Base-by-base conservation (phyloP, 2,329 filamentous ascomycete genomes). In the Arachnomyces sp. region DNA sequence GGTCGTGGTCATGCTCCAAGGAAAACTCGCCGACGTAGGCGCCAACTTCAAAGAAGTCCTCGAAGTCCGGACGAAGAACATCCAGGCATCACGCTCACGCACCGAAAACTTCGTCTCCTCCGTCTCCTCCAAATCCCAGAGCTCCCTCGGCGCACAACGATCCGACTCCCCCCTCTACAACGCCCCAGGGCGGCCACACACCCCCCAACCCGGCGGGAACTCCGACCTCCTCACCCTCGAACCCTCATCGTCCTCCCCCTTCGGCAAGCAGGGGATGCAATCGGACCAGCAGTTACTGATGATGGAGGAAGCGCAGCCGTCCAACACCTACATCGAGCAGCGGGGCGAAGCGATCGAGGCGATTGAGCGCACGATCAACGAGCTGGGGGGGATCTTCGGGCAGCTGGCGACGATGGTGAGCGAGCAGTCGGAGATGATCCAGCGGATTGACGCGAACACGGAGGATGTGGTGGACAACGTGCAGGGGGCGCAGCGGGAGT, bases 381-480 rank as follows among this genome's bases (percentile, higher is more conserved):
- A 98, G 60, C 72, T 98, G 1, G 92, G 92, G 18, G 73, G 82
- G 11, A 95, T 95, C 46, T 96, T 96, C 60, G 86, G 88, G 7
- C 90, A 98, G 63, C 70, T 98, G 36, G 90, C 92, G 28, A 81
- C 86, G 50, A 96, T 98, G 92, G 92, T 98, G 20, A 87, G 84
- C 40, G 90, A 98, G 62, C 92, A 98, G 66, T 87, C 85, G 46
- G 92, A 95, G 65, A 94, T 94, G 83, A 94, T 98, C 49, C 87
- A 96, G 65, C 76, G 90, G 36, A 95, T 95, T 57, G 90, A 96
- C 55, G 90, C 90, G 49, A 95, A 96, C 63, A 95, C 90, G 1
- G 92, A 98, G 57, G 89, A 95, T 53, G 87, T 98, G 4, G 90
- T 98, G 40, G 90, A 96, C 57, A 98, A 98, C 54, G 90, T 98